Evolutionary conservation across 257 asterid genomes (phyloP).

Genomic region (Nemophila menziesii): DNA sequence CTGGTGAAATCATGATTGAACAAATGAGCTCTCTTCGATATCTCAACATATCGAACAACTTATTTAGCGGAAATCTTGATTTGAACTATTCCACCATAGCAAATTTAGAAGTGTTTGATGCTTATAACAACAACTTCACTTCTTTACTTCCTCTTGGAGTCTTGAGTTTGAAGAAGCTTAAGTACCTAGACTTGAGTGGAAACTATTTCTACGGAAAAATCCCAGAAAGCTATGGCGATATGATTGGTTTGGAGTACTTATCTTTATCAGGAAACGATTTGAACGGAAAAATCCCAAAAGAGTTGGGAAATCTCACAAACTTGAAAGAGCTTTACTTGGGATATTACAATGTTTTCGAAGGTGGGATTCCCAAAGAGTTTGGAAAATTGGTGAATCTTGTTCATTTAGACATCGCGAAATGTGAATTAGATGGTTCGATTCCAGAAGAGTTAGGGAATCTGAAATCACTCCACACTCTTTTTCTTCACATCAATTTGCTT

Average conservation of each 20-base stretch:
- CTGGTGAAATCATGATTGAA: constrained; percentile 65
- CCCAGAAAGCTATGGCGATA: constrained; percentile 46
- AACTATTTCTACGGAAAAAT: constrained; percentile 61
- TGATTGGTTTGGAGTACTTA: constrained; percentile 52
- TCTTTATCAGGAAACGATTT: constrained; percentile 73
- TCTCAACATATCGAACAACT: constrained; percentile 69
- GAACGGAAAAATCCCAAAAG: constrained; percentile 58
- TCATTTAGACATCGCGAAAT: constrained; percentile 57
- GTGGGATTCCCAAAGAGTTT: constrained; percentile 77
- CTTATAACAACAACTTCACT: constrained; percentile 73
- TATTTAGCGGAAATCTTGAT: constrained; percentile 46
- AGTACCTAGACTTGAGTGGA: constrained; percentile 74
- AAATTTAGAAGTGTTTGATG: constrained; percentile 54
- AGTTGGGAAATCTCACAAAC: constrained; percentile 66
- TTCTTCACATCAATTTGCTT: constrained; percentile 47
- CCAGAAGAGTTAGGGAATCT: constrained; percentile 70
- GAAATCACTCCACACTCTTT: constrained; percentile 50
- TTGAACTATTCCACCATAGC: constrained; percentile 69
- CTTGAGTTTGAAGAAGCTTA: constrained; percentile 39
- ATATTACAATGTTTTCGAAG: constrained; percentile 43
- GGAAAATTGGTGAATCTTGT: constrained; percentile 63
- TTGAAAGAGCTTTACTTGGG: constrained; percentile 81
- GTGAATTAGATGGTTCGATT: constrained; percentile 63
- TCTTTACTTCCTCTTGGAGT: constrained; percentile 60
- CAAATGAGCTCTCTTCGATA: constrained; percentile 43